phyloP scores from a whole-genome alignment of 768 basidiomycete species.

The Mycena leptocephala region DNA sequence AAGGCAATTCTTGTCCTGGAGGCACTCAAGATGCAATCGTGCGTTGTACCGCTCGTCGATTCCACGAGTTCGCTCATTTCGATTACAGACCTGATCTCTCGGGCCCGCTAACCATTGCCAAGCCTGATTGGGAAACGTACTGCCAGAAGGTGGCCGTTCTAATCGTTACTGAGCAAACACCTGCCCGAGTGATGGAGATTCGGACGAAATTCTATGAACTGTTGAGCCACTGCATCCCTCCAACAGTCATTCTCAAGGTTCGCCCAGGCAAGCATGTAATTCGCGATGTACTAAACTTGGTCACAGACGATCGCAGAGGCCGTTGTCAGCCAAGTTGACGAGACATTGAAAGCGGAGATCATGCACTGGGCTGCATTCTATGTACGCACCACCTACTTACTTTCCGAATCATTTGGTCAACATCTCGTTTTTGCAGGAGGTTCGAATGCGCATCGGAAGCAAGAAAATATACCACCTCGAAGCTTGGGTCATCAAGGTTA shows the following conservation, averaged over 20 bases:
- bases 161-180: slow-evolving; percentile 92
- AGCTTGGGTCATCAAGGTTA: slow-evolving; percentile 97
- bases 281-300: neutral
- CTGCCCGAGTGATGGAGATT: slow-evolving; percentile 92
- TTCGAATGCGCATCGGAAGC: slow-evolving; percentile 93
- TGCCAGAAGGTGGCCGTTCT: slow-evolving; percentile 93
- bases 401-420: neutral
- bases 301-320: slow-evolving; percentile 93
- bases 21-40: slow-evolving; percentile 98
- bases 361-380: slow-evolving; percentile 99
- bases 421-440: slow-evolving; percentile 72
- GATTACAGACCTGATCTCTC: slow-evolving; percentile 82
- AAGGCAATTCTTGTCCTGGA: slow-evolving; percentile 97
- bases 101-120: slow-evolving; percentile 86
- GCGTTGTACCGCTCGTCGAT: slow-evolving; percentile 44
- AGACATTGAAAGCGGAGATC: slow-evolving; percentile 91
- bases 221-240: slow-evolving; percentile 96
- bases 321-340: slow-evolving; percentile 91
- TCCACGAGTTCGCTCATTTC: neutral
- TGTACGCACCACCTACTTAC: slow-evolving; percentile 65
- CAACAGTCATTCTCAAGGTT: slow-evolving; percentile 93
- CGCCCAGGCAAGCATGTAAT: slow-evolving; percentile 37
- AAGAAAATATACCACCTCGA: slow-evolving; percentile 98
- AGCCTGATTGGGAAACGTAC: slow-evolving; percentile 99
- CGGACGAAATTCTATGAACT: slow-evolving; percentile 95